These are phyloP conservation scores for Acacia pycnantha DNA, from an alignment of 331 rosid species.

Conservation along the genomic window DNA sequence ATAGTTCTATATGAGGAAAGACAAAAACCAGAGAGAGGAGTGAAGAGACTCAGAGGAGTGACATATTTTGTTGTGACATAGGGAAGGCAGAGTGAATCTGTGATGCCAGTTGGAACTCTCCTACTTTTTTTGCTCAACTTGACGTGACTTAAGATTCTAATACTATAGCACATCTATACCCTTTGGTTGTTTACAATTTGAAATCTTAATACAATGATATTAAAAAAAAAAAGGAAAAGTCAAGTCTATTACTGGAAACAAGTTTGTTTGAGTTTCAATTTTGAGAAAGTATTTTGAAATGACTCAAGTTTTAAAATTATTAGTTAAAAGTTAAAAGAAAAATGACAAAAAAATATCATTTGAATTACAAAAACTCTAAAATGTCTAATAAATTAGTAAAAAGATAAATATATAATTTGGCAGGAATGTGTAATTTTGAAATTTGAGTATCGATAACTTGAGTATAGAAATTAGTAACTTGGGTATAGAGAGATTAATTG, in stretches of 20 bases:
- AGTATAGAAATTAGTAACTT: too few relatives aligned
- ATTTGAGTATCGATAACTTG: fast-evolving
- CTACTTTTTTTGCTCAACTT: not conserved
- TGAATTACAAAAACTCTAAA: too few relatives aligned
- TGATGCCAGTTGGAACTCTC: not conserved
- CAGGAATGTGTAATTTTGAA: too few relatives aligned
- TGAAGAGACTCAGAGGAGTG: not conserved
- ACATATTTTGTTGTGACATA: not conserved
- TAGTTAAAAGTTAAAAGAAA: not conserved
- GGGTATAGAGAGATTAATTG: too few relatives aligned
- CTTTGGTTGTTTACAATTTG: too few relatives aligned
- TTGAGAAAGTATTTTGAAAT: not conserved
- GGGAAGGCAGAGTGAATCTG: not conserved
- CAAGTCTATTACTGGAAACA: too few relatives aligned
- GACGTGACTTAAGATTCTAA: not conserved
- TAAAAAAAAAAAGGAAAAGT: too few relatives aligned
- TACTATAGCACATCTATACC: not conserved
- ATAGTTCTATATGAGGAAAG: constrained; percentile 28
- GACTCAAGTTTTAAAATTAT: not conserved
- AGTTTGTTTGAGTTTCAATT: not conserved
- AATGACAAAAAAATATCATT: too few relatives aligned
- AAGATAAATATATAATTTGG: too few relatives aligned
- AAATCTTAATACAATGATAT: too few relatives aligned
- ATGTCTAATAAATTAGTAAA: too few relatives aligned
- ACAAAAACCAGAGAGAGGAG: not conserved